Percentiles rank a stretch among this genome's conserved stretches.
These are phyloP conservation scores for Podospora fimiseda DNA, from an alignment of 495 filamentous ascomycete species.

Conservation along the genomic window DNA sequence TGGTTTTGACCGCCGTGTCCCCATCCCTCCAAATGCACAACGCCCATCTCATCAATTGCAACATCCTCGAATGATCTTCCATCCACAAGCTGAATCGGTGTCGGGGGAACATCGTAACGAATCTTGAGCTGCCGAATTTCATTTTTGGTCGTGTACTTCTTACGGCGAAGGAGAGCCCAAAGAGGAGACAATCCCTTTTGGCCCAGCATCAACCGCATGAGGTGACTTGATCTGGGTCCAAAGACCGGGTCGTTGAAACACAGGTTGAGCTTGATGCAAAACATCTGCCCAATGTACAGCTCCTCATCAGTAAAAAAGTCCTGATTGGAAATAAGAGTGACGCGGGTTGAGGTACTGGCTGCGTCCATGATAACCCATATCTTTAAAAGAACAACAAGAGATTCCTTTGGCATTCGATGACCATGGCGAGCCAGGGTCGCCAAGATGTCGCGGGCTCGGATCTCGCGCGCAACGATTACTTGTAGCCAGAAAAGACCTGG, in stretches of 20 bases:
- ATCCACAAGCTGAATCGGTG: neutral
- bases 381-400: slow-evolving; percentile 45
- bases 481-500: slow-evolving; percentile 28
- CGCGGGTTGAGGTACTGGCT: slow-evolving; percentile 41
- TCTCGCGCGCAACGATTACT: slow-evolving; percentile 24
- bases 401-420: slow-evolving; percentile 42
- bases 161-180: slow-evolving; percentile 41
- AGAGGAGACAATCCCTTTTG: slow-evolving; percentile 49
- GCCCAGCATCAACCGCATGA: slow-evolving; percentile 53
- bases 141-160: slow-evolving; percentile 27
- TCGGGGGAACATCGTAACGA: slow-evolving; percentile 27
- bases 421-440: slow-evolving; percentile 43
- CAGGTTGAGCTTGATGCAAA: slow-evolving; percentile 59
- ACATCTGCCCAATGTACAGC: slow-evolving; percentile 47
- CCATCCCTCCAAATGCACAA: slow-evolving; percentile 47
- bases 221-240: slow-evolving; percentile 28
- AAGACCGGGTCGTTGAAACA: slow-evolving; percentile 47
- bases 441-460: slow-evolving; percentile 46
- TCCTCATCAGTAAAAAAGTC: slow-evolving; percentile 47
- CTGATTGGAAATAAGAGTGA: slow-evolving; percentile 41
- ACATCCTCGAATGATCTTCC: slow-evolving; percentile 40
- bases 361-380: slow-evolving; percentile 64
- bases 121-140: slow-evolving; percentile 45
- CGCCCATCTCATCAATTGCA: slow-evolving; percentile 41
- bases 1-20: slow-evolving; percentile 27